phyloP scores from a whole-genome alignment of 1,284 basidiomycete species.

The Clitocybe nebularis region DNA sequence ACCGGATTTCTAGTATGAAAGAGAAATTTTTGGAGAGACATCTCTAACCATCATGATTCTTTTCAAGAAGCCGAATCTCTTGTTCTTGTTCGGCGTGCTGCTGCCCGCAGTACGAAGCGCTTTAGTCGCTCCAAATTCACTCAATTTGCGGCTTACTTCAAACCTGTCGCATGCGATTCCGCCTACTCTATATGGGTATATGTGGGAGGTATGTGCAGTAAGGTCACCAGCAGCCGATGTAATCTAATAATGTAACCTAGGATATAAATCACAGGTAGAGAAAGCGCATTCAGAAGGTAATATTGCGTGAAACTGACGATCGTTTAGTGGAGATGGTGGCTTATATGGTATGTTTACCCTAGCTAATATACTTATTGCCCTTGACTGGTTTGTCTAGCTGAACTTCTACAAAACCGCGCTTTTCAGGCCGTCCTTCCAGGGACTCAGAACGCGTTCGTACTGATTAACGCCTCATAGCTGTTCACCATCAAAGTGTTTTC shows the following conservation, averaged over 20 bases:
- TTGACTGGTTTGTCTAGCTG: conserved; percentile 12
- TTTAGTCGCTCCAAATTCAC: conserved; percentile 23
- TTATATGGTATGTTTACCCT: conserved; percentile 23
- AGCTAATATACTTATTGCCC: not conserved
- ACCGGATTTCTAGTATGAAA: not conserved
- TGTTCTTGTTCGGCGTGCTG: conserved; percentile 7
- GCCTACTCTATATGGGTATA: conserved; percentile 28
- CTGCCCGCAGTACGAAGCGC: conserved; percentile 9
- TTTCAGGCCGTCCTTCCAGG: conserved; percentile 30
- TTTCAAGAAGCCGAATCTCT: conserved; percentile 2
- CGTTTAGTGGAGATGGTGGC: conserved; percentile 27
- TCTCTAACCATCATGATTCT: conserved; percentile 2
- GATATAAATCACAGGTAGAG: conserved; percentile 33
- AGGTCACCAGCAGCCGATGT: too few relatives aligned
- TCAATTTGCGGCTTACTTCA: conserved; percentile 21
- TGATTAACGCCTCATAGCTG: not conserved
- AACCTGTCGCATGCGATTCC: conserved; percentile 25
- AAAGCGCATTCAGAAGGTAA: not conserved
- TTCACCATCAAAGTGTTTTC: not conserved
- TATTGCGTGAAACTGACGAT: not conserved
- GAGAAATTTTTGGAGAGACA: not conserved
- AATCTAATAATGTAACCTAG: conserved; percentile 13
- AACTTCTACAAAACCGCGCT: conserved; percentile 30
- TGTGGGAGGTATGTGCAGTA: conserved; percentile 29
- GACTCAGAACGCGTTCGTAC: conserved; percentile 24